A percentile compares a stretch with the other conserved stretches of the same genome.
Conservation (phyloP, 148 eudicot species). For the Rhododendron kiyosumense region DNA sequence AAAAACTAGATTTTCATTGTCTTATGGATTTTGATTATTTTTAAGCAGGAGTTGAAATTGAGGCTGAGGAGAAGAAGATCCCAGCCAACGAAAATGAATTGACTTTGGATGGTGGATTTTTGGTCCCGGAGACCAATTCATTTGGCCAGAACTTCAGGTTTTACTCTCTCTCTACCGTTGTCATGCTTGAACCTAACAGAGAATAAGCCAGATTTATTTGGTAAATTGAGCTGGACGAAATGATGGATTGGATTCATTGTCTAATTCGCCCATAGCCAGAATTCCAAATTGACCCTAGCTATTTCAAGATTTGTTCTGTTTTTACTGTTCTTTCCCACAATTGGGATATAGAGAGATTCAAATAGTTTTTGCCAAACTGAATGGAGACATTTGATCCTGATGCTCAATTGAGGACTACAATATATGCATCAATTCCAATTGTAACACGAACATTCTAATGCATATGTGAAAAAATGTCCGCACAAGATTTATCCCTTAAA, state of each 20-base stretch:
- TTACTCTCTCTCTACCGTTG: background rate
- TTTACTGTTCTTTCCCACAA: background rate
- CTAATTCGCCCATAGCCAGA: background rate
- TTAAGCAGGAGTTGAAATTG: constrained; percentile 19
- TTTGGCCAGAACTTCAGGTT: constrained; percentile 82
- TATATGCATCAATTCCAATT: background rate
- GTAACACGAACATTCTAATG: background rate
- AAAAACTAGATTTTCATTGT: background rate
- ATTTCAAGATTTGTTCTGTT: background rate
- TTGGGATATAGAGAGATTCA: background rate
- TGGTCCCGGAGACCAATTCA: constrained; percentile 52
- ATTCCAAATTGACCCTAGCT: background rate
- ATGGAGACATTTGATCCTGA: background rate
- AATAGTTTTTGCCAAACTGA: background rate
- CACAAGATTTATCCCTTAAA: background rate
- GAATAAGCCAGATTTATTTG: background rate
- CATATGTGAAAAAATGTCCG: background rate
- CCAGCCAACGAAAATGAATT: constrained; percentile 24
- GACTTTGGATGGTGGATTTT: constrained; percentile 54
- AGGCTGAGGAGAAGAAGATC: constrained; percentile 24
- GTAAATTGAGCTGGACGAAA: background rate
- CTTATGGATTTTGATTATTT: background rate
- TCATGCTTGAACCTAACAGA: background rate
- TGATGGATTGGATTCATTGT: background rate
- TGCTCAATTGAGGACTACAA: background rate